These are phyloP conservation scores for Amaranthus hypochondriacus DNA, from an alignment of 148 eudicot species.

Conservation along the genomic window DNA sequence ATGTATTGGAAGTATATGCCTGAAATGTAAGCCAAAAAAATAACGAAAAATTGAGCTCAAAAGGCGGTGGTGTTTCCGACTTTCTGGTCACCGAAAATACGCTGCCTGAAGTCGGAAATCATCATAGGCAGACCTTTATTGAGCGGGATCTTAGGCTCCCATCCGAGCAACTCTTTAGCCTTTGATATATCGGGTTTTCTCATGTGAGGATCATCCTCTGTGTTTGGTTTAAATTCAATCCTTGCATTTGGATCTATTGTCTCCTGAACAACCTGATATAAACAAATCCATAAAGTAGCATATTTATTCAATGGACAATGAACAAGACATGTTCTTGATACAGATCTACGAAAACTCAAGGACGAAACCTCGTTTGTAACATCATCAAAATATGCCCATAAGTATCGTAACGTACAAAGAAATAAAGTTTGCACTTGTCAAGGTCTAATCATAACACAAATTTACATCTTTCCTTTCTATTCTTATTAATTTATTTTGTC, in stretches of 20 bases:
- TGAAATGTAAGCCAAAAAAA: conserved; percentile 4
- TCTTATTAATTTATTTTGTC: no score
- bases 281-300: not conserved
- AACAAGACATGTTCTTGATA: not conserved
- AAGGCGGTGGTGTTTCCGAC: conserved; percentile 30
- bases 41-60: not conserved
- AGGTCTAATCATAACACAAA: no score
- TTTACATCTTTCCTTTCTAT: no score
- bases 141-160: conserved; percentile 92
- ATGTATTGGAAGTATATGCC: not conserved
- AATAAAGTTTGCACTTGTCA: no score
- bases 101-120: conserved; percentile 83
- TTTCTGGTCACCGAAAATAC: conserved; percentile 88
- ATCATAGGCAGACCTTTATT: conserved; percentile 86
- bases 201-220: conserved; percentile 97
- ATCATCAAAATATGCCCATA: no score
- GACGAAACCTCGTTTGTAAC: no score
- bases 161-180: conserved; percentile 87
- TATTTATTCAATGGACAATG: not conserved
- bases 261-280: conserved; percentile 77
- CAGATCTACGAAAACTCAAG: no score
- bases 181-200: conserved; percentile 83
- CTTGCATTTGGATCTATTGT: conserved; percentile 89
- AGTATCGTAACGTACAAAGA: no score
- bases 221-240: conserved; percentile 79